Percentiles rank a stretch among this genome's conserved stretches.
Conservation (phyloP, 257 asterid species). For the Ajuga chamaepitys region DNA sequence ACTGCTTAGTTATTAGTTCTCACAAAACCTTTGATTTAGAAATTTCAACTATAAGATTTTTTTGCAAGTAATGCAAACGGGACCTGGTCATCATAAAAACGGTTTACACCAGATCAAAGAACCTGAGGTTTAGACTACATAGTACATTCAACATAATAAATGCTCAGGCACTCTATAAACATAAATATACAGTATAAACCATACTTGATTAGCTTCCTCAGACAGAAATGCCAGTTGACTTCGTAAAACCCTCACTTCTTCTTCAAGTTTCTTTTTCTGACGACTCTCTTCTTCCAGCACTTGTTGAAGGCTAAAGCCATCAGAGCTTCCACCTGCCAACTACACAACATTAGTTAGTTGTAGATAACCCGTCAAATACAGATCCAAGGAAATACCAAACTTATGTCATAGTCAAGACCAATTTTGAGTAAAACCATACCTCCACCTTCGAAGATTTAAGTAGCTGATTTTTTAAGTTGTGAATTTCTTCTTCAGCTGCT, state of each 20-base stretch:
- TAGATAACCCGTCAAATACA: slow-evolving; percentile 16
- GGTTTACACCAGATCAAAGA: neutral
- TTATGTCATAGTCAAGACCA: neutral
- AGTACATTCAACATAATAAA: neutral
- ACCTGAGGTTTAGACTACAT: slow-evolving; percentile 7
- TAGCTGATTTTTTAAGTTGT: slow-evolving; percentile 48
- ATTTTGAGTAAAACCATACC: slow-evolving; percentile 32
- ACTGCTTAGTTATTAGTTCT: neutral
- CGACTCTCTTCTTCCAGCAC: slow-evolving; percentile 71
- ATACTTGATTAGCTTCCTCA: slow-evolving; percentile 69
- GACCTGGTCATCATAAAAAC: neutral
- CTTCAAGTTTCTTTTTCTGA: slow-evolving; percentile 87
- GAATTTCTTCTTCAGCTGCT: slow-evolving; percentile 85
- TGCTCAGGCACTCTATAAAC: neutral
- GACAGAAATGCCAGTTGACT: slow-evolving; percentile 69
- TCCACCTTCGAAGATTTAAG: slow-evolving; percentile 42
- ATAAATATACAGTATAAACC: neutral
- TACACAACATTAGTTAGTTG: slow-evolving; percentile 35
- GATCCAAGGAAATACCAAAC: slow-evolving; percentile 13
- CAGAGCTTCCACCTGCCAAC: slow-evolving; percentile 63
- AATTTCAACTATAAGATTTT: neutral
- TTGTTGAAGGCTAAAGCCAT: slow-evolving; percentile 52
- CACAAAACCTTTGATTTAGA: neutral
- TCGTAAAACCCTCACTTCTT: slow-evolving; percentile 71
- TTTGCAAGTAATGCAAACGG: neutral